A percentile compares a stretch with the other conserved stretches of the same genome.
phyloP scores from a whole-genome alignment of 2,329 filamentous ascomycete genomes.

The Calonectria henricotiae region DNA sequence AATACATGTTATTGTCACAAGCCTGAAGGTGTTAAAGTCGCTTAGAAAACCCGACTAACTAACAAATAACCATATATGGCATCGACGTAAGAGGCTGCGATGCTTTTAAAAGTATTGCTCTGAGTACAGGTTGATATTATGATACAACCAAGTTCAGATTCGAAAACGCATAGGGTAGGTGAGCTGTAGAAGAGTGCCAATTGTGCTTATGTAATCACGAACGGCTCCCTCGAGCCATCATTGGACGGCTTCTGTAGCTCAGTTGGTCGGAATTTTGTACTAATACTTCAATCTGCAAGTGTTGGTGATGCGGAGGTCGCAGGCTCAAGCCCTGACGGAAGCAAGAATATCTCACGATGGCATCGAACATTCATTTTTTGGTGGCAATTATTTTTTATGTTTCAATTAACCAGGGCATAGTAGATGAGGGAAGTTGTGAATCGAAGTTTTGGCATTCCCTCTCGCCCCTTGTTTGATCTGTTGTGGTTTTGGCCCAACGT shows the following conservation, averaged over 20 bases:
- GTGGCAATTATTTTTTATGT: not conserved
- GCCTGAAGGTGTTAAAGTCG: not conserved
- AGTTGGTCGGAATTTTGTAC: conserved; percentile 50
- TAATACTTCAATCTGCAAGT: conserved; percentile 42
- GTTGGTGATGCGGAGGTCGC: conserved; percentile 49
- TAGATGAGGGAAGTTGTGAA: no score
- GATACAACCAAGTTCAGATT: no score
- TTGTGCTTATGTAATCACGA: conserved; percentile 26
- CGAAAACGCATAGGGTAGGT: not conserved
- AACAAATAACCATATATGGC: not conserved
- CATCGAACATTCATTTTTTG: conserved; percentile 42
- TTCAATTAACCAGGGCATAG: no score
- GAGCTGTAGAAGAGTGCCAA: not conserved
- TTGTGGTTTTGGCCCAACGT: no score
- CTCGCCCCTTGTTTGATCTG: not conserved
- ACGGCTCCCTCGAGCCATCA: conserved; percentile 6
- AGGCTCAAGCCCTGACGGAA: conserved; percentile 50
- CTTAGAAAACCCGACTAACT: not conserved
- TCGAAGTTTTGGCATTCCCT: no score
- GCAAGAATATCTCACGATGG: conserved; percentile 41
- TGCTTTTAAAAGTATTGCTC: not conserved
- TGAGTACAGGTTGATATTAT: no score
- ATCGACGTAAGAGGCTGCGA: not conserved
- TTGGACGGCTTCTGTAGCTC: conserved; percentile 51
- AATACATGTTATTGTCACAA: not conserved